Evolutionary conservation across 176 grass and related monocot genomes (phyloP).

Genomic region (Alopecurus myosuroides): DNA sequence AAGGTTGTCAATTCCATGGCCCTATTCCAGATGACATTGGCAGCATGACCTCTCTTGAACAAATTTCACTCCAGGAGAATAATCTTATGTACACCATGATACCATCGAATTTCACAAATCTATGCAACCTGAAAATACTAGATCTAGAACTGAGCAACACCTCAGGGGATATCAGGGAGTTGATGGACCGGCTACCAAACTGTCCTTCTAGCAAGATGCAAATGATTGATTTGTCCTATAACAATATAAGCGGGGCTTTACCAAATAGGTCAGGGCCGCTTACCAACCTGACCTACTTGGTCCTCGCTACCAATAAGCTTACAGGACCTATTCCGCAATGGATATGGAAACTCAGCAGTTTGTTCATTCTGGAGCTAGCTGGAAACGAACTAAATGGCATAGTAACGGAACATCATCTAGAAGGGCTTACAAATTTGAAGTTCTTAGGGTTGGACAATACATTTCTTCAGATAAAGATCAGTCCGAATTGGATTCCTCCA

Average conservation of each 20-base stretch:
- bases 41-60: conserved; percentile 15
- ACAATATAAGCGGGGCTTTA: neutral
- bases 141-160: neutral
- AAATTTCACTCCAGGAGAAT: neutral
- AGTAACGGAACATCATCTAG: conserved; percentile 1
- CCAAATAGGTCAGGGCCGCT: neutral
- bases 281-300: neutral
- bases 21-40: neutral
- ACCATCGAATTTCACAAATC: conserved; percentile 11
- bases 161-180: neutral
- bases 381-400: neutral
- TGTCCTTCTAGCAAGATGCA: conserved; percentile 4
- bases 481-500: conserved; percentile 8
- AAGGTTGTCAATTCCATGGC: neutral
- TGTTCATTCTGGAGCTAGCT: neutral
- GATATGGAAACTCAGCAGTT: neutral
- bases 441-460: neutral
- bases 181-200: conserved; percentile 19
- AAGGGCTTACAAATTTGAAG: neutral
- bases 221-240: neutral
- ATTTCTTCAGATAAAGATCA: neutral
- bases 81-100: conserved; percentile 18
- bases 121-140: conserved; percentile 10
- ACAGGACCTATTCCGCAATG: neutral
- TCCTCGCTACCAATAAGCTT: neutral